These are phyloP conservation scores for Bullera alba DNA, from an alignment of 768 basidiomycete species.

Conservation along the genomic window DNA sequence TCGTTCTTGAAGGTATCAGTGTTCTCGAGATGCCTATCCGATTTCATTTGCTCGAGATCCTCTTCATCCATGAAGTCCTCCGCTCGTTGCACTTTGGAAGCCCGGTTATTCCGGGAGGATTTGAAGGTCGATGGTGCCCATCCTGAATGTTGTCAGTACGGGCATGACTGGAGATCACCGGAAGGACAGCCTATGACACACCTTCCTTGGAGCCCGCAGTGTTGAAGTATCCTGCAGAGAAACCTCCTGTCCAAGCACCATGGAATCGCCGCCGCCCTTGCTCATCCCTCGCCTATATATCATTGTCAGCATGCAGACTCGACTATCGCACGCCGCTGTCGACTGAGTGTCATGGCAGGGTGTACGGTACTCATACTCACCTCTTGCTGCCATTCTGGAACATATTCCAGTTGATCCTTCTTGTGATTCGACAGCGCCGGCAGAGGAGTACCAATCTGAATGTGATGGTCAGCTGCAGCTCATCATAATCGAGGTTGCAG, in stretches of 20 bases:
- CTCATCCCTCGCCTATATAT: constrained; percentile 74
- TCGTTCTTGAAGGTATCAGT: constrained; percentile 65
- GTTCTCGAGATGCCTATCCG: constrained; percentile 66
- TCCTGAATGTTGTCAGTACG: constrained; percentile 52
- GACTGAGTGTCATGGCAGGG: too few species aligned
- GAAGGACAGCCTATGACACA: constrained; percentile 30
- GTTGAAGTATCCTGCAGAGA: constrained; percentile 96
- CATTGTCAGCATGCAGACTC: too few species aligned
- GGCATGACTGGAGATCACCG: not conserved
- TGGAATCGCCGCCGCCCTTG: constrained; percentile 87
- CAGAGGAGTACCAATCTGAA: constrained; percentile 83
- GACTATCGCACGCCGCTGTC: too few species aligned
- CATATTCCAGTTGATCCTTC: constrained; percentile 87
- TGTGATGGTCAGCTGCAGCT: constrained; percentile 1
- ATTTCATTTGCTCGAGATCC: constrained; percentile 74
- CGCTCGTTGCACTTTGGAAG: constrained; percentile 48
- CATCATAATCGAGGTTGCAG: not conserved
- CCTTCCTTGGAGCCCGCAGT: constrained; percentile 94
- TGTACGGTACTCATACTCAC: constrained; percentile 49
- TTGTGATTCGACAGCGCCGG: constrained; percentile 77
- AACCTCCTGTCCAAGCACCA: constrained; percentile 97
- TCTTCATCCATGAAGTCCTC: constrained; percentile 99
- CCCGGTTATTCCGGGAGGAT: constrained; percentile 71
- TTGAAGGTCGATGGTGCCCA: constrained; percentile 91
- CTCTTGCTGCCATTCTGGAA: constrained; percentile 97